These are phyloP conservation scores for Penicillium sp. DNA, from an alignment of 2,329 filamentous ascomycete species.

Conservation along the genomic window DNA sequence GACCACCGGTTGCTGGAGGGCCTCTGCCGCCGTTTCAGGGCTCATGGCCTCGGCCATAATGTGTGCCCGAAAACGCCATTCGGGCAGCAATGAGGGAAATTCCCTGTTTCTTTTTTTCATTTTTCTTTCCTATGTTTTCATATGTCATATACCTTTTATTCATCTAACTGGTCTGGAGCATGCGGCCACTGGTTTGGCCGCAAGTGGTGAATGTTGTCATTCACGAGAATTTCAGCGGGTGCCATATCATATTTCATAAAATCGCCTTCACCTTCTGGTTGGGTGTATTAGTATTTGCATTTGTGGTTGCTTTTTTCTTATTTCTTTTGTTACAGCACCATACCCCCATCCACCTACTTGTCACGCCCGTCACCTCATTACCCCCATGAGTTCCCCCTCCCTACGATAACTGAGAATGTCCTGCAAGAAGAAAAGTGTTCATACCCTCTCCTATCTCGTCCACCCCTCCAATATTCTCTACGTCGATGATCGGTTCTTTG, in stretches of 20 bases:
- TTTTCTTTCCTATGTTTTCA: constrained; percentile 6
- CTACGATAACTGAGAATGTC: neutral
- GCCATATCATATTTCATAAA: neutral
- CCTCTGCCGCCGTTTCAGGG: constrained; percentile 23
- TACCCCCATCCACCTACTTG: neutral
- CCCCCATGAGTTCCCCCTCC: neutral
- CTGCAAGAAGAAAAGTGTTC: neutral
- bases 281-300: constrained; percentile 17
- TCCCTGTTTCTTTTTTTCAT: constrained; percentile 11
- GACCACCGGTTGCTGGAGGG: constrained; percentile 17
- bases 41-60: constrained; percentile 21
- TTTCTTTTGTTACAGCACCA: neutral
- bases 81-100: neutral
- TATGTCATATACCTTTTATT: constrained; percentile 1
- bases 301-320: neutral
- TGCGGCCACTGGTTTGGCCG: constrained; percentile 21
- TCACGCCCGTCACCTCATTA: neutral
- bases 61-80: neutral
- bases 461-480: neutral
- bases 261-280: constrained; percentile 5
- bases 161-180: neutral
- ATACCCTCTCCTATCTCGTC: neutral
- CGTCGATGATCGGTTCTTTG: neutral
- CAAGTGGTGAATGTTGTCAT: constrained; percentile 4
- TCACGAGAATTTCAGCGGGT: neutral